These are phyloP conservation scores for Salix purpurea DNA, from an alignment of 345 rosid species.

Conservation along the genomic window DNA sequence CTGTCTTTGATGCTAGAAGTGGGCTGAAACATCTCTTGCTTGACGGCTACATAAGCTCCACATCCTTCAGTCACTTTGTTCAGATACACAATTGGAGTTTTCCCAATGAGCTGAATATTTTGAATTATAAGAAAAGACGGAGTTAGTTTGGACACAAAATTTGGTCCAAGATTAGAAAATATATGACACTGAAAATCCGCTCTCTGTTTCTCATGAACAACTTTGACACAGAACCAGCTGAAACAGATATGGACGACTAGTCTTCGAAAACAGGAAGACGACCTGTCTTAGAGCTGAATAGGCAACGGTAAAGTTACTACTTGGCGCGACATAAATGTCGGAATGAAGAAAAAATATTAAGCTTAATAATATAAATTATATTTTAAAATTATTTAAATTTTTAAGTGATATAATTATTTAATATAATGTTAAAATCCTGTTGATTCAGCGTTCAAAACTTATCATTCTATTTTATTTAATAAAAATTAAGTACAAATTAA, in stretches of 20 bases:
- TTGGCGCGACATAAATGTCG: neutral
- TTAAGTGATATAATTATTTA: no score
- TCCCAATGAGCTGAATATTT: slow-evolving; percentile 62
- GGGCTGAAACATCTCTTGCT: slow-evolving; percentile 95
- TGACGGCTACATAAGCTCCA: slow-evolving; percentile 79
- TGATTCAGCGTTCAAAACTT: no score
- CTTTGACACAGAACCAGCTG: neutral
- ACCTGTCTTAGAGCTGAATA: neutral
- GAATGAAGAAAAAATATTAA: neutral
- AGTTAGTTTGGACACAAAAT: neutral
- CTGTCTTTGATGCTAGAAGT: slow-evolving; percentile 95
- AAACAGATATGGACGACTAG: neutral
- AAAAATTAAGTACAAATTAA: no score
- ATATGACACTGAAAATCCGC: neutral
- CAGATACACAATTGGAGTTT: slow-evolving; percentile 76
- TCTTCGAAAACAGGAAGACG: neutral
- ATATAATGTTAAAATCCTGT: no score
- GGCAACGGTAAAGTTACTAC: neutral
- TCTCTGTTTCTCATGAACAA: neutral
- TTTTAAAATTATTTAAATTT: no score
- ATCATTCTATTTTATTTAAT: no score
- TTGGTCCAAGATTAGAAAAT: neutral
- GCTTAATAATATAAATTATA: neutral
- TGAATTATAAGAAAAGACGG: neutral
- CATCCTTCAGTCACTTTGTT: slow-evolving; percentile 87